Base-by-base conservation (phyloP, 805 yeast species). In the Candida mattraensis region DNA sequence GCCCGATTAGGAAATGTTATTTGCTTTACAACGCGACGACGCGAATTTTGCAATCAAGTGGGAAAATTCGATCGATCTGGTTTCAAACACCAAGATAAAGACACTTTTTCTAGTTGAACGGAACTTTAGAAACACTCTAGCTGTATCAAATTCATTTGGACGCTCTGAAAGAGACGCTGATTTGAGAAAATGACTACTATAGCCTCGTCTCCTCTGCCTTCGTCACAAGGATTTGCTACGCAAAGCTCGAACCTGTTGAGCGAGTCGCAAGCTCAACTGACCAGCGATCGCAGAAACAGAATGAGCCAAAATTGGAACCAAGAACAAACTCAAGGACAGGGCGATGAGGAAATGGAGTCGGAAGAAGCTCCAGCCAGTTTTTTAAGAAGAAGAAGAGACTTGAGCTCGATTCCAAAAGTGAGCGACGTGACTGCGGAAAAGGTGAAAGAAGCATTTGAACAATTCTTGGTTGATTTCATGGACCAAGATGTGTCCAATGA, bases 361-460 rank as follows among this genome's bases (percentile, higher is more conserved):
- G 55, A 51, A 27, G 58, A 47, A 18, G 44, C 40, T 10, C 58
- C 60, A 16, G 48, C 64, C 19, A 43, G 42, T 21, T 40, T 48
- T n/a, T 38, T 56, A 13, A 54, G 69, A 41, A 64, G 72, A 51
- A 72, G 83, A 64, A 72, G 82, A 53, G 74, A 76, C 42, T 66
- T 81, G 40, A 69, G 76, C 40, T 78, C 79, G 18, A 86, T 91
- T 35, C 88, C 94, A 18, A 87, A 84, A 56, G 96, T 93, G 18
- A 77, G 77, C 18, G 99, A 93, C 65, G 78, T 79, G 30, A 87
- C 96, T 3, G 97, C 96, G 40, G 97, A 89, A 57, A 87, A 87
- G 50, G 97, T 93, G 12, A 76, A 91, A 28, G 96, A 87, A 60
- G 80, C 89, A 11, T 91, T 93, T 59, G 96, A 89, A 58, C 77